phyloP scores from a whole-genome alignment of 1,139 yeast genomes.

The Geotrichum citri-aurantii region DNA sequence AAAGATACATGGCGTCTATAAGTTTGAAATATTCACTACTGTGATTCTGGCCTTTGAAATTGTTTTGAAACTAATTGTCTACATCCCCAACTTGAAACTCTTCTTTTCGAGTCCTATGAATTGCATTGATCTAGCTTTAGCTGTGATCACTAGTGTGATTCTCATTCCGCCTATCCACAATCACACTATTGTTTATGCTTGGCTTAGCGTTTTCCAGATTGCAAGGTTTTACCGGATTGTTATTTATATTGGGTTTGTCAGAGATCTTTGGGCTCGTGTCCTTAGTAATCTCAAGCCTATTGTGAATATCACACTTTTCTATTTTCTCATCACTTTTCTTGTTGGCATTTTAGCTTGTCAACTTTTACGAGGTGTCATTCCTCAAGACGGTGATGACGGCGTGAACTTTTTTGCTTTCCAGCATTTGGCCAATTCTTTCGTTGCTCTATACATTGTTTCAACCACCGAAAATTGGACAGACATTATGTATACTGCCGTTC shows the following conservation, averaged over 20 bases:
- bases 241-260: conserved; percentile 48
- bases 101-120: conserved; percentile 57
- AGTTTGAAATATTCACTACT: conserved; percentile 18
- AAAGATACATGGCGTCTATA: background rate
- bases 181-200: conserved; percentile 53
- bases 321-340: conserved; percentile 55
- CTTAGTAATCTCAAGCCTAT: conserved; percentile 62
- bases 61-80: conserved; percentile 48
- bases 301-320: conserved; percentile 67
- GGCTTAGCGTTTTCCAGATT: conserved; percentile 77
- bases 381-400: conserved; percentile 36
- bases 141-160: conserved; percentile 53
- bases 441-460: conserved; percentile 73
- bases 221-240: conserved; percentile 75
- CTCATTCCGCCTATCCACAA: conserved; percentile 49
- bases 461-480: conserved; percentile 93
- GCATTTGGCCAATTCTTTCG: conserved; percentile 65
- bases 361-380: conserved; percentile 67
- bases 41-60: conserved; percentile 51
- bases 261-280: conserved; percentile 63
- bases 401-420: conserved; percentile 44
- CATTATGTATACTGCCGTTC: conserved; percentile 41
- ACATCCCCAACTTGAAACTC: conserved; percentile 54
- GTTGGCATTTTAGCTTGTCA: conserved; percentile 63
- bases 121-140: conserved; percentile 55